Evolutionary conservation across 495 filamentous ascomycete genomes (phyloP).

Genomic region (Aspergillus affinis): DNA sequence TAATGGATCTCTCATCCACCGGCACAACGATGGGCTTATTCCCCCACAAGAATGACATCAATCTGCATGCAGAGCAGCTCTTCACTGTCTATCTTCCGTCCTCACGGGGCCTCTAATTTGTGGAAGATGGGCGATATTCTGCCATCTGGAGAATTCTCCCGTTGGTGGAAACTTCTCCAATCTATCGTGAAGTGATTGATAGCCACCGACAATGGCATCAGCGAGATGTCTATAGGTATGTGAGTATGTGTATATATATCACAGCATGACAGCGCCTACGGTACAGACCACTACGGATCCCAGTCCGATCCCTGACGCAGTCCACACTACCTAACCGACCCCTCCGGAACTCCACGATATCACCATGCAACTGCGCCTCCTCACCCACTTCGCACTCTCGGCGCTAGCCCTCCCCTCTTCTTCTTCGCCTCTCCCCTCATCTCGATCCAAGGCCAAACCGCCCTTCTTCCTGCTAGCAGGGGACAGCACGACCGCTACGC

Average conservation of each 20-base stretch:
- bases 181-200: not conserved
- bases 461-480: constrained; percentile 52
- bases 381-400: not conserved
- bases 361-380: not conserved
- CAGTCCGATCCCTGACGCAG: not conserved
- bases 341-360: not conserved
- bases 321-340: too few relatives aligned
- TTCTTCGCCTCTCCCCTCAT: not conserved
- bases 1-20: too few relatives aligned
- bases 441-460: constrained; percentile 8
- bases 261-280: not conserved
- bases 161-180: constrained; percentile 4
- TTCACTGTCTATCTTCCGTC: not conserved
- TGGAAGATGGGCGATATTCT: not conserved
- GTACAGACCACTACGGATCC: not conserved
- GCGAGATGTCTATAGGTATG: not conserved
- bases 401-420: constrained; percentile 1
- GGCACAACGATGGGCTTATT: too few relatives aligned
- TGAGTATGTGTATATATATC: not conserved
- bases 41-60: not conserved
- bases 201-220: constrained; percentile 1
- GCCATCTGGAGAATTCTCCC: constrained; percentile 2
- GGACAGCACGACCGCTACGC: constrained; percentile 51
- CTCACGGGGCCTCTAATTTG: not conserved
- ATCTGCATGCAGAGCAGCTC: not conserved